phyloP scores from a whole-genome alignment of 2,329 filamentous ascomycete species.

The Fusarium sp. region DNA sequence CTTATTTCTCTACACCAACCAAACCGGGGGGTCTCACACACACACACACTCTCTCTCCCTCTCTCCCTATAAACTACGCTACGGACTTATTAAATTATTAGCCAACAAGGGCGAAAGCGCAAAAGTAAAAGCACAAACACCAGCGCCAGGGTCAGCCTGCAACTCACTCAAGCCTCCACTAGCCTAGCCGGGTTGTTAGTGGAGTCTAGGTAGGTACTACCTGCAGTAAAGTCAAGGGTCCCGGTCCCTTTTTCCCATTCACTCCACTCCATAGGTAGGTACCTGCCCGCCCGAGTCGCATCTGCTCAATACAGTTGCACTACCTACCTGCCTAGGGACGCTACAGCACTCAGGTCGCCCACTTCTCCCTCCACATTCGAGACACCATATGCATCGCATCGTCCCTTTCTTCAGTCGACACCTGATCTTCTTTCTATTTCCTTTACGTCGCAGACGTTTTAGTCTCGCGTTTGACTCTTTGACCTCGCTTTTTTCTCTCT shows the following conservation, averaged over 20 bases:
- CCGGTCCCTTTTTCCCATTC: slow-evolving; percentile 37
- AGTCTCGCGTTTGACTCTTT: slow-evolving; percentile 34
- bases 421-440: slow-evolving; percentile 43
- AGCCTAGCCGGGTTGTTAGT: slow-evolving; percentile 15
- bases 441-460: slow-evolving; percentile 40
- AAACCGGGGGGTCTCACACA: slow-evolving; percentile 3
- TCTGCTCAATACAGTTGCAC: too few species aligned
- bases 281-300: too few species aligned
- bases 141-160: slow-evolving; percentile 39
- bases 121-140: slow-evolving; percentile 8
- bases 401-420: slow-evolving; percentile 43
- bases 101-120: slow-evolving; percentile 32
- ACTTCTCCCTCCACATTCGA: slow-evolving; percentile 49
- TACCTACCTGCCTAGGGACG: background rate
- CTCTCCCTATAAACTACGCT: background rate
- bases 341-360: slow-evolving; percentile 38
- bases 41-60: too few species aligned
- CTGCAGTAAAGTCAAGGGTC: slow-evolving; percentile 9
- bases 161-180: slow-evolving; percentile 20
- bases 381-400: slow-evolving; percentile 52
- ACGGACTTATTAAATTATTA: slow-evolving; percentile 19
- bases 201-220: slow-evolving; percentile 2
- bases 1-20: slow-evolving; percentile 21
- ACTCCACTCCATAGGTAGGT: background rate
- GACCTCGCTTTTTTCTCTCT: slow-evolving; percentile 1